Conservation (phyloP, 169 alveolate species). For the Eimeria sp. region DNA sequence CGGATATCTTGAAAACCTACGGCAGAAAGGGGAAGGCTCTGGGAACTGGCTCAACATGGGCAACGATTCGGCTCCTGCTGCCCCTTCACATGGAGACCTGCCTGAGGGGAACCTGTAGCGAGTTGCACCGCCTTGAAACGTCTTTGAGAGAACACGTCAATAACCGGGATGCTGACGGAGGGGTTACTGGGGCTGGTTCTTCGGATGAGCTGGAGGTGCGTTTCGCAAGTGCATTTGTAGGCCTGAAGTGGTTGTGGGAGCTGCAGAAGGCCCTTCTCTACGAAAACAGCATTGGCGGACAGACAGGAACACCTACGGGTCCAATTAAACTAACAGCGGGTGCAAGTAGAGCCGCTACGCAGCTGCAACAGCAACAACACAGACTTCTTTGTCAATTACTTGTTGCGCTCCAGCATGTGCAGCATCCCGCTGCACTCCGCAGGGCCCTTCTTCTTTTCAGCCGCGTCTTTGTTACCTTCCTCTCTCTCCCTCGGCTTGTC, state of each 20-base stretch:
- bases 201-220: background rate
- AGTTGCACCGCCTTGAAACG: background rate
- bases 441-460: conserved; percentile 1
- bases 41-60: conserved; percentile 43
- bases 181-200: background rate
- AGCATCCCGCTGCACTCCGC: background rate
- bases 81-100: conserved; percentile 47
- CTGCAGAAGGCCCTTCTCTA: background rate
- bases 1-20: background rate
- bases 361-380: conserved; percentile 58
- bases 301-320: background rate
- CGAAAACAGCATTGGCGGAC: background rate
- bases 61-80: conserved; percentile 37
- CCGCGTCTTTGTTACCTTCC: conserved; percentile 49
- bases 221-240: background rate
- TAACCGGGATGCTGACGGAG: background rate
- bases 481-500: conserved; percentile 41
- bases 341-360: conserved; percentile 35
- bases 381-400: conserved; percentile 5
- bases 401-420: background rate
- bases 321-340: background rate
- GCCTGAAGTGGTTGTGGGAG: conserved; percentile 63
- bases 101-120: conserved; percentile 31
- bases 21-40: conserved; percentile 10
- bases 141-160: background rate